These are phyloP conservation scores for Rickenella mellea DNA, from an alignment of 768 basidiomycete genomes.

Conservation along the genomic window DNA sequence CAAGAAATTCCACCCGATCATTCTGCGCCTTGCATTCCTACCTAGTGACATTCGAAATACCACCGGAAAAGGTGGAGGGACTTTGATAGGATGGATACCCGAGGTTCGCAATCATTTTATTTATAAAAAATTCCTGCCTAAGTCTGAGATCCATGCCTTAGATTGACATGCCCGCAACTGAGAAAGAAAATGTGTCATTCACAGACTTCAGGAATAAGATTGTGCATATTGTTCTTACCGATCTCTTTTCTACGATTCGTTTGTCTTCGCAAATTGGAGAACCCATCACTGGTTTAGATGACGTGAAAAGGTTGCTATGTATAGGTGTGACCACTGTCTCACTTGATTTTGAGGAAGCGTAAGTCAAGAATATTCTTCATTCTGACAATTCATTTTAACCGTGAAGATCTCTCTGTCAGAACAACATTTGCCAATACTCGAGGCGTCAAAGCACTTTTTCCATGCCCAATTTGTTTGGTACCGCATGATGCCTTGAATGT, in stretches of 20 bases:
- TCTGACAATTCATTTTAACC: no score
- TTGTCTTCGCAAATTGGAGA: slow-evolving; percentile 22
- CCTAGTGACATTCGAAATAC: slow-evolving; percentile 20
- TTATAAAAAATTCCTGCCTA: no score
- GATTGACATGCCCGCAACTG: slow-evolving; percentile 13
- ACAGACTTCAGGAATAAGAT: slow-evolving; percentile 19
- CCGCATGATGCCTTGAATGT: slow-evolving; percentile 12
- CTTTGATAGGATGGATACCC: slow-evolving; percentile 20
- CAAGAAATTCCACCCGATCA: slow-evolving; percentile 22
- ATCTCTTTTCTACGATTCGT: slow-evolving; percentile 14
- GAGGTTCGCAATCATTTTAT: slow-evolving; percentile 11
- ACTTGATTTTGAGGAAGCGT: no score
- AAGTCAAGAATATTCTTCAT: no score
- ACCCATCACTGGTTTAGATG: no score
- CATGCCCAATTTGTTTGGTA: no score
- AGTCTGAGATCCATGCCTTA: slow-evolving; percentile 18
- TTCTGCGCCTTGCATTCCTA: slow-evolving; percentile 17
- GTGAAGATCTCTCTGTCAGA: no score
- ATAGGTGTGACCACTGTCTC: no score
- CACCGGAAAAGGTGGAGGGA: slow-evolving; percentile 24
- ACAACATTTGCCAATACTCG: no score
- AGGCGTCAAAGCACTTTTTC: no score
- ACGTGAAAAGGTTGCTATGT: no score
- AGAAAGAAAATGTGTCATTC: slow-evolving; percentile 14
- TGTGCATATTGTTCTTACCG: slow-evolving; percentile 18